Evolutionary conservation across 1,284 basidiomycete genomes (phyloP).

Genomic region (Tilletia indica): DNA sequence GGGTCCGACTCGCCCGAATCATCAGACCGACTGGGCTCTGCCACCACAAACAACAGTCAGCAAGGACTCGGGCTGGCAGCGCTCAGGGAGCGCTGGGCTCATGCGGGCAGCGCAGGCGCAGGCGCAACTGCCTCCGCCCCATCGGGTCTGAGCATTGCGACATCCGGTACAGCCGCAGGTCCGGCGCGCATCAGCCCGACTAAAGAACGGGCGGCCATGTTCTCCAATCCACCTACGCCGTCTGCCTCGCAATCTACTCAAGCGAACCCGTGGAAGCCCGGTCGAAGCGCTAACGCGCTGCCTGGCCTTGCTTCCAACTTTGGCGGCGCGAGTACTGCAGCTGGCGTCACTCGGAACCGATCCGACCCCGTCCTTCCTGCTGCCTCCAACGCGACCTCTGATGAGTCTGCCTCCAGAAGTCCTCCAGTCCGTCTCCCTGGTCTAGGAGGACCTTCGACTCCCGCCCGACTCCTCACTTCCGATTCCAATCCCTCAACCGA

Average conservation of each 20-base stretch:
- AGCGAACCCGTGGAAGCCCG: conserved; percentile 28
- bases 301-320: conserved; percentile 27
- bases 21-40: background rate
- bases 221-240: background rate
- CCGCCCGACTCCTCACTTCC: conserved; percentile 23
- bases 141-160: too few species aligned
- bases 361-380: too few species aligned
- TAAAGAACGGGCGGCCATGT: background rate
- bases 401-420: conserved; percentile 22
- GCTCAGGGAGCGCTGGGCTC: conserved; percentile 36
- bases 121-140: conserved; percentile 18
- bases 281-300: conserved; percentile 35
- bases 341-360: background rate
- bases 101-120: conserved; percentile 22
- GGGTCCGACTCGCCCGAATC: conserved; percentile 13
- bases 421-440: conserved; percentile 38
- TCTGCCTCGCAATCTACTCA: background rate
- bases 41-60: too few species aligned
- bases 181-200: conserved; percentile 3
- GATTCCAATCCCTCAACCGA: too few species aligned
- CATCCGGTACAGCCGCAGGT: background rate
- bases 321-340: conserved; percentile 19
- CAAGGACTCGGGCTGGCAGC: conserved; percentile 17
- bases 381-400: conserved; percentile 8
- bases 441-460: conserved; percentile 31